Conservation (phyloP, 176 grass and related monocot species). For the Areca catechu region DNA sequence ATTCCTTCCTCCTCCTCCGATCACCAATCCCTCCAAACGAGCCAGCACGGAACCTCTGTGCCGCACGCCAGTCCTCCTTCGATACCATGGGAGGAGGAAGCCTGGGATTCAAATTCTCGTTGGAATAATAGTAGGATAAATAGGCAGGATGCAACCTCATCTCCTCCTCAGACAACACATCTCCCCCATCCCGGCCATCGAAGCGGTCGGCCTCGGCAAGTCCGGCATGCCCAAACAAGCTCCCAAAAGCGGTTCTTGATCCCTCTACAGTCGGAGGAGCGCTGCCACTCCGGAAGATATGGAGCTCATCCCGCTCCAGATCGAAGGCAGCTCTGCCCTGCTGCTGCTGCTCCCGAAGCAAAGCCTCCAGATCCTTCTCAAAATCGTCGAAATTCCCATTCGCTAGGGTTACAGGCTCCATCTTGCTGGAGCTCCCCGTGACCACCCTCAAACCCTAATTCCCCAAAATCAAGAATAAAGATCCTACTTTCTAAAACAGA, state of each 20-base stretch:
- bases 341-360: conserved; percentile 69
- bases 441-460: conserved; percentile 35
- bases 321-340: conserved; percentile 16
- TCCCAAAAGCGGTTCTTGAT: conserved; percentile 43
- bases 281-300: conserved; percentile 71
- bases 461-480: neutral
- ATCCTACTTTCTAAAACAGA: neutral
- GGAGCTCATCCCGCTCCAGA: conserved; percentile 52
- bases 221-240: conserved; percentile 21
- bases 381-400: conserved; percentile 64
- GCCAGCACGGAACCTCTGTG: conserved; percentile 48
- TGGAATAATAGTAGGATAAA: conserved; percentile 75
- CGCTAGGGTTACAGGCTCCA: conserved; percentile 16
- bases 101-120: conserved; percentile 86
- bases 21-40: conserved; percentile 3
- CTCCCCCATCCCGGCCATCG: conserved; percentile 2
- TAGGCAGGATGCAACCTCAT: conserved; percentile 67
- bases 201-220: neutral
- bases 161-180: conserved; percentile 52
- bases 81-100: conserved; percentile 64
- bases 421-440: conserved; percentile 5
- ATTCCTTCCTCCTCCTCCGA: conserved; percentile 22
- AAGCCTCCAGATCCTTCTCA: conserved; percentile 64
- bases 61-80: conserved; percentile 74
- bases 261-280: conserved; percentile 86